A percentile compares a stretch with the other conserved stretches of the same genome.
These are phyloP conservation scores for Arabidopsis thaliana DNA, from an alignment of 345 rosid genomes.

Conservation along the genomic window TAIR10.1 NC_003076.8:9608501-9609000, in stretches of 20 bases:
- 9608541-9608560: conserved; percentile 69
- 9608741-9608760: conserved; percentile 55
- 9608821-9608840: conserved; percentile 49
- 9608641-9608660: conserved; percentile 14
- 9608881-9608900: conserved; percentile 3
- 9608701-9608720: conserved; percentile 67
- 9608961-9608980: conserved; percentile 70
- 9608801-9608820: conserved; percentile 73
- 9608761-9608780: conserved; percentile 63
- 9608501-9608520: conserved; percentile 50
- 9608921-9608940: conserved; percentile 20
- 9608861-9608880: conserved; percentile 1
- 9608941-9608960: conserved; percentile 25
- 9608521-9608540: conserved; percentile 65
- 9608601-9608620: conserved; percentile 64
- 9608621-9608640: conserved; percentile 16
- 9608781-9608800: conserved; percentile 81
- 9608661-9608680: conserved; percentile 21
- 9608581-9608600: conserved; percentile 76
- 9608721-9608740: conserved; percentile 71
- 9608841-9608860: background rate
- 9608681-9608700: conserved; percentile 54
- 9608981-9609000: conserved; percentile 58
- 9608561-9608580: conserved; percentile 57
- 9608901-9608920: conserved; percentile 2